Evolutionary conservation across 2,329 filamentous ascomycete species (phyloP).

Genomic region (Teratosphaeria nubilosa): DNA sequence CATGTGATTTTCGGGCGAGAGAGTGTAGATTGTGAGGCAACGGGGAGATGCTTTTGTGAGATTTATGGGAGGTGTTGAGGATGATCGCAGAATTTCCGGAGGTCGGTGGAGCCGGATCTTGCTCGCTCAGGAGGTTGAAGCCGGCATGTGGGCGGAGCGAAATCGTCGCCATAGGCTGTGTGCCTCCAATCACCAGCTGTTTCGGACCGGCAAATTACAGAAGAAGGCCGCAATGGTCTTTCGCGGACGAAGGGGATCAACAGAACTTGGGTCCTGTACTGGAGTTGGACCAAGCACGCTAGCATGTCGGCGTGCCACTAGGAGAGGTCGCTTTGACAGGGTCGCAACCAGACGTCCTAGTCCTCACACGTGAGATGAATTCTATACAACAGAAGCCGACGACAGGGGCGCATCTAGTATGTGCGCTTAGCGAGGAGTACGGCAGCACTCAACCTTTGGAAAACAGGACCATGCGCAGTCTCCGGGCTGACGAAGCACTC

Average conservation of each 20-base stretch:
- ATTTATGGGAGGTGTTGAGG: conserved; percentile 19
- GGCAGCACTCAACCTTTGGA: too few species aligned
- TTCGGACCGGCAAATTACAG: neutral
- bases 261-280: neutral
- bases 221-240: neutral
- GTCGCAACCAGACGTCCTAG: too few species aligned
- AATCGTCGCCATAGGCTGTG: neutral
- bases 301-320: too few species aligned
- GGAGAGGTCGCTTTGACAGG: too few species aligned
- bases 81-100: neutral
- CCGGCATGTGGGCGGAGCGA: neutral
- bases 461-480: too few species aligned
- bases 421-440: too few species aligned
- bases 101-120: neutral
- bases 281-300: too few species aligned
- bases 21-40: conserved; percentile 20
- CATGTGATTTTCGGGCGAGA: conserved; percentile 37
- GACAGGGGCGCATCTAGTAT: too few species aligned
- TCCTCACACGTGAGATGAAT: too few species aligned
- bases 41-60: conserved; percentile 17
- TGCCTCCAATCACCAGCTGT: neutral
- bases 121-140: neutral
- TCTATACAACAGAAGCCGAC: too few species aligned
- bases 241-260: neutral
- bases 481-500: too few species aligned